phyloP scores from a whole-genome alignment of 129 eudicot genomes.

The Logfia minima region DNA sequence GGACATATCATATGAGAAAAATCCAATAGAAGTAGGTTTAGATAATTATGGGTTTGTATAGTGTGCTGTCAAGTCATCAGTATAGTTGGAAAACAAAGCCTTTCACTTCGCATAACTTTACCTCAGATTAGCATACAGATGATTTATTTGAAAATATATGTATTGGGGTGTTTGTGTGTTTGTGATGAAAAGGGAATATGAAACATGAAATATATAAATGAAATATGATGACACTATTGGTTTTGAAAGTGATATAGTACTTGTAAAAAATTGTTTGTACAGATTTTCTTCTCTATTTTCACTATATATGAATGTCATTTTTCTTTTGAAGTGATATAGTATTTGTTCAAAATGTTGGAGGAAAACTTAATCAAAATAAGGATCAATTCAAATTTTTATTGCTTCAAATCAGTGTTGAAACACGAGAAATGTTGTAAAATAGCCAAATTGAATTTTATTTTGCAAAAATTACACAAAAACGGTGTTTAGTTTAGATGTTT shows the following conservation, averaged over 20 bases:
- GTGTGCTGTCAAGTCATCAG: not conserved
- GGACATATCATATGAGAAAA: not conserved
- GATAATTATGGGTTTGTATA: not conserved
- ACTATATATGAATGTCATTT: too few relatives aligned
- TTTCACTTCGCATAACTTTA: constrained; percentile 4
- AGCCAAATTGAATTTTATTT: not conserved
- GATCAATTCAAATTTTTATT: not conserved
- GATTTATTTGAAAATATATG: not conserved
- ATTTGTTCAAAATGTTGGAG: not conserved
- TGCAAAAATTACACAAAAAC: not conserved
- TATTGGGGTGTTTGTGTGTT: not conserved
- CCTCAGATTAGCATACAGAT: not conserved
- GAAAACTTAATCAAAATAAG: not conserved
- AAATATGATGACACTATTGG: not conserved
- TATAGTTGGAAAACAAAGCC: constrained; percentile 19
- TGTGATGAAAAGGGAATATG: constrained; percentile 3
- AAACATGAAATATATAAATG: constrained; percentile 4
- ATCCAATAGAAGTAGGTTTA: not conserved
- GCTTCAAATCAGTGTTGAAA: not conserved
- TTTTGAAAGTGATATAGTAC: not conserved
- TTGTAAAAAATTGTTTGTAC: too few relatives aligned
- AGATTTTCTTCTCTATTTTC: too few relatives aligned
- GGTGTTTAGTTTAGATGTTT: too few relatives aligned
- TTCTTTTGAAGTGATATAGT: not conserved
- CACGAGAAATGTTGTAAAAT: not conserved